Conservation (phyloP, 208 protist genomes). For the Naegleria lovaniensis region DNA sequence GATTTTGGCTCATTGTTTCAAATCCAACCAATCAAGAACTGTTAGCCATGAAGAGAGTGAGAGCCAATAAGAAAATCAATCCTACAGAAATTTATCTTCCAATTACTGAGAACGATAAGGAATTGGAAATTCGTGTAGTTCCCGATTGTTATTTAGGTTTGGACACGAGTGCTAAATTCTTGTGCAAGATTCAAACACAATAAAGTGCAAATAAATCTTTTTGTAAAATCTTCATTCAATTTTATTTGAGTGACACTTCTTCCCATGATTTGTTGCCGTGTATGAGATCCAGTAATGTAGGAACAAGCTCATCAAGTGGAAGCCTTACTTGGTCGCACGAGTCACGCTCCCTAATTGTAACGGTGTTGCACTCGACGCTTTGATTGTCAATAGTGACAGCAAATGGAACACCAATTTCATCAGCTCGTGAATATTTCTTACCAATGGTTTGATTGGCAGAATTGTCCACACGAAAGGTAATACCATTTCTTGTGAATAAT, state of each 20-base stretch:
- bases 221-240: no score
- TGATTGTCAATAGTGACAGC: slow-evolving; percentile 73
- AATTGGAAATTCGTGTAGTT: background rate
- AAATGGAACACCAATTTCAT: slow-evolving; percentile 81
- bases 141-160: slow-evolving; percentile 11
- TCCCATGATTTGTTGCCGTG: no score
- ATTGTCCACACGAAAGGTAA: no score
- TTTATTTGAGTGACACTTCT: no score
- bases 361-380: slow-evolving; percentile 51
- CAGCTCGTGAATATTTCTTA: slow-evolving; percentile 67
- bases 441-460: slow-evolving; percentile 27
- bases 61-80: background rate
- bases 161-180: background rate
- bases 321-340: slow-evolving; percentile 60
- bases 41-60: slow-evolving; percentile 74
- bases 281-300: no score
- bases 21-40: slow-evolving; percentile 68
- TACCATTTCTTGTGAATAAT: no score
- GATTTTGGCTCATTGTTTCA: slow-evolving; percentile 78
- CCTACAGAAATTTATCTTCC: background rate
- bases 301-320: no score
- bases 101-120: background rate
- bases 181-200: background rate
- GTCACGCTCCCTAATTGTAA: slow-evolving; percentile 77
- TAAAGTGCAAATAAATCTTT: no score